Evolutionary conservation across 2,329 filamentous ascomycete species (phyloP), one percentile per base, ranked within the genome.

Genomic region (Malbranchea zuffiana): DNA sequence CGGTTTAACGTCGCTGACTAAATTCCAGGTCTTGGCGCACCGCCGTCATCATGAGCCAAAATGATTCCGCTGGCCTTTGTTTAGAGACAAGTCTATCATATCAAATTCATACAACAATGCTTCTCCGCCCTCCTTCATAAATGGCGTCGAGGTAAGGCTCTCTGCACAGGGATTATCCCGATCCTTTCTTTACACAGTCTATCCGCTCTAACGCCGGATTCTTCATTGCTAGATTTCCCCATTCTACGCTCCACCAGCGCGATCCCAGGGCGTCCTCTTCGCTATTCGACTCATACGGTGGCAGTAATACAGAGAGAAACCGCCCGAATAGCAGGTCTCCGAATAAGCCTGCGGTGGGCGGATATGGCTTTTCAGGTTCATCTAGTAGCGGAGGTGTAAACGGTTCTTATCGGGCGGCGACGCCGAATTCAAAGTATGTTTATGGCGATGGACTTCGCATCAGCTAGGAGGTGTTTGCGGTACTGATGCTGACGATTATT

Each of bases 241-340:
- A 70, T 50, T 79, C 77, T 32, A 71, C 71, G 47, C 73, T 84
- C 44, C 80, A 84, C 59, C 80, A 85, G 66, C 58, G 60, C 39
- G 60, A 63, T 72, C 80, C 65, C 69, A 83, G 65, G 71, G 75
- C 52, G 68, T 58, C 80, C 53, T 79, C 74, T 54, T 77, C 78
- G 47, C 75, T 86, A 46, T 86, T 86, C 62, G 79, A 81, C 48
- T 77, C 78, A 49, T 86, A 85, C 61, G 75, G 71, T 45, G 71
- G 71, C 49, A 65, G 66, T 42, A 44, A 61, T n/a, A n/a, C n/a
- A 42, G 60, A 63, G 45, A 48, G 59, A 32, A 54, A 58, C 17
- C 53, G 59, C 19, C 57, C 60, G 3, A 48, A 49, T 16, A 61
- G 56, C 42, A 54, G 52, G 41, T 62, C 61, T 8, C 61, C 61